phyloP scores from a whole-genome alignment of 2,329 filamentous ascomycete species.

The Neophaeococcomyces aloes region DNA sequence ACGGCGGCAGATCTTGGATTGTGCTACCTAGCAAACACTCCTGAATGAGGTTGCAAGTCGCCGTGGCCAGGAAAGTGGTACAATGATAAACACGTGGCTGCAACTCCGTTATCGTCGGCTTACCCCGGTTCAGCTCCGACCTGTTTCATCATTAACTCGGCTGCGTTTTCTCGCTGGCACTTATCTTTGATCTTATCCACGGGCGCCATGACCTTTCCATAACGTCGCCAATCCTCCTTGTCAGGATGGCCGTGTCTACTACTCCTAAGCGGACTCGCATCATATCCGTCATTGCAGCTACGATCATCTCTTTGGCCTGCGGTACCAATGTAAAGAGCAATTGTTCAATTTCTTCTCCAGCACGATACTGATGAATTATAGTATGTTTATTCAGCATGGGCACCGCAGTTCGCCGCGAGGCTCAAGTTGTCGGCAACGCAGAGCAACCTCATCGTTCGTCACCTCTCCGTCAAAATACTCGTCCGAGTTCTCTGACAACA shows the following conservation, averaged over 20 bases:
- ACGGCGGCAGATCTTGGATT: too few relatives aligned
- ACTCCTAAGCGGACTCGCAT: slow-evolving; percentile 48
- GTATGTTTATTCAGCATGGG: slow-evolving; percentile 99
- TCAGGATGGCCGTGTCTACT: neutral
- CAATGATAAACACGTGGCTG: too few relatives aligned
- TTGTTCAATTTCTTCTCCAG: neutral
- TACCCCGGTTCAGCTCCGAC: too few relatives aligned
- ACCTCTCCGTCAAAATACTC: slow-evolving; percentile 3
- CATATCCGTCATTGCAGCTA: slow-evolving; percentile 75
- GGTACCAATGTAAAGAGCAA: slow-evolving; percentile 66
- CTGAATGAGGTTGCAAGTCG: too few relatives aligned
- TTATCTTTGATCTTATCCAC: too few relatives aligned
- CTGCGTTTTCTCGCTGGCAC: too few relatives aligned
- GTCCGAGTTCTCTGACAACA: slow-evolving; percentile 24
- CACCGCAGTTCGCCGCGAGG: slow-evolving; percentile 81
- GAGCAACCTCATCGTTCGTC: slow-evolving; percentile 72
- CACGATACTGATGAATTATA: slow-evolving; percentile 33
- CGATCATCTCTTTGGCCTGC: slow-evolving; percentile 73
- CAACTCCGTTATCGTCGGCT: too few relatives aligned
- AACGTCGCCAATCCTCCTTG: neutral
- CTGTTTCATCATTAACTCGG: too few relatives aligned
- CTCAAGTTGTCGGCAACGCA: slow-evolving; percentile 83
- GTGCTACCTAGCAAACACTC: too few relatives aligned
- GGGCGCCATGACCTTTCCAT: neutral
- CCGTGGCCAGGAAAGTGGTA: too few relatives aligned